Base-by-base conservation (phyloP, 495 filamentous ascomycete species). In the Daldinia vernicosa region DNA sequence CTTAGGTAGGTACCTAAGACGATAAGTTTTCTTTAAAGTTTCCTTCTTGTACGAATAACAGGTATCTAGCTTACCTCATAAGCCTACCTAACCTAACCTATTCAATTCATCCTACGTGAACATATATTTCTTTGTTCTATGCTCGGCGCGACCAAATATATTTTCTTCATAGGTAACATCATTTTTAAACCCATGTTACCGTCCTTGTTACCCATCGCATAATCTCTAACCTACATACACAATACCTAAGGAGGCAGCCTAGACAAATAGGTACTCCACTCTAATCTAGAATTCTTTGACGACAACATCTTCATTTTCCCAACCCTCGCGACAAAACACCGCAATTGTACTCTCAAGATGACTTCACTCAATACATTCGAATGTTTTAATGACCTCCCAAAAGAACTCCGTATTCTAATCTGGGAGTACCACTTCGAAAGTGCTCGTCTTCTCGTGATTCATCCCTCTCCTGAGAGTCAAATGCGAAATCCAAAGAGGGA, bases 341-440 rank as follows among this genome's bases (percentile, higher is more conserved):
- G 17, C 19, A n/a, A 7, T 47, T 45, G 33, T 26, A 24, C 24
- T 8, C 32, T 28, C 32, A 51, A 39, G 4, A 71, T 69, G 67
- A 45, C 50, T 14, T 12, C 70, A 32, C 63, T 53, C 6, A 26
- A 2, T 32, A 57, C 69, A 8, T 84, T 83, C 72, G 33, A 50
- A 26, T 64, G 50, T 45, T 74, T 77, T 39, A 63, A 66, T 17
- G 33, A 63, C n/a, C 66, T 78, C 12, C 76, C 76, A 11, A 63
- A 62, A 27, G 76, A 78, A 45, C 65, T 76, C 35, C 76, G 76
- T 45, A 22, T 69, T 22, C 40, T 70, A 19, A 78, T 78, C 12
- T 78, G 76, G 76, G 66, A 78, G 39, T 72, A 61, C 33, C 67
- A 78, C 63, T 75, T 84, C 66, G 73, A 75, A n/a, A 63, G 61